Conservation (phyloP, 2,329 filamentous ascomycete species). For the Lasiodiplodia hormozganensis region DNA sequence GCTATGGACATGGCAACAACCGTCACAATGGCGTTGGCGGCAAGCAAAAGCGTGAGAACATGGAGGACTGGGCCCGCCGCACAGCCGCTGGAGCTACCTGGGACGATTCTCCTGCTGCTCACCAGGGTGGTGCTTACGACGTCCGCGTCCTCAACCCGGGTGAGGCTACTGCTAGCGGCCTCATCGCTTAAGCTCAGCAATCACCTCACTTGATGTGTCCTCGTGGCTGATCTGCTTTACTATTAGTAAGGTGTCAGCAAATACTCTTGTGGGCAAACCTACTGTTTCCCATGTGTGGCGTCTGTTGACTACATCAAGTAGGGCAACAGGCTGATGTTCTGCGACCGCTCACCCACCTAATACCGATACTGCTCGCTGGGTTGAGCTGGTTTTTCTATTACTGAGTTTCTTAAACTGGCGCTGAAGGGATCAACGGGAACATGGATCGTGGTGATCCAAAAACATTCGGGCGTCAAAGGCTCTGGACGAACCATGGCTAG, state of each 20-base stretch:
- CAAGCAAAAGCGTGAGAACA: background rate
- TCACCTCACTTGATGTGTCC: background rate
- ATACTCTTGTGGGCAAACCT: background rate
- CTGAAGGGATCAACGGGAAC: background rate
- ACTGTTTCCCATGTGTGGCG: background rate
- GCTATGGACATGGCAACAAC: background rate
- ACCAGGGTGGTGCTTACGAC: slow-evolving; percentile 3
- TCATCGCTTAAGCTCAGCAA: background rate
- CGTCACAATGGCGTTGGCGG: background rate
- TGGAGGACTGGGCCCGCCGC: background rate
- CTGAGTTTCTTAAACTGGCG: background rate
- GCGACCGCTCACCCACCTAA: background rate
- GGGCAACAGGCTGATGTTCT: background rate
- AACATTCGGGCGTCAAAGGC: background rate
- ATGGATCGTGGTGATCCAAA: background rate
- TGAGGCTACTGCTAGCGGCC: background rate
- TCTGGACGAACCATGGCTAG: too few relatives aligned
- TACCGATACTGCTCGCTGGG: background rate
- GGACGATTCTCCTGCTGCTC: background rate
- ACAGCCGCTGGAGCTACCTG: background rate
- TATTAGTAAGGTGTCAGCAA: background rate
- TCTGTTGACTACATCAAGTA: background rate
- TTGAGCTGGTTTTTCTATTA: background rate
- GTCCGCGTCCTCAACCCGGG: background rate
- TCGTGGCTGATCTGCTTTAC: background rate